Conservation (phyloP, 208 protist species). For the Trypanosoma platydactyli region DNA sequence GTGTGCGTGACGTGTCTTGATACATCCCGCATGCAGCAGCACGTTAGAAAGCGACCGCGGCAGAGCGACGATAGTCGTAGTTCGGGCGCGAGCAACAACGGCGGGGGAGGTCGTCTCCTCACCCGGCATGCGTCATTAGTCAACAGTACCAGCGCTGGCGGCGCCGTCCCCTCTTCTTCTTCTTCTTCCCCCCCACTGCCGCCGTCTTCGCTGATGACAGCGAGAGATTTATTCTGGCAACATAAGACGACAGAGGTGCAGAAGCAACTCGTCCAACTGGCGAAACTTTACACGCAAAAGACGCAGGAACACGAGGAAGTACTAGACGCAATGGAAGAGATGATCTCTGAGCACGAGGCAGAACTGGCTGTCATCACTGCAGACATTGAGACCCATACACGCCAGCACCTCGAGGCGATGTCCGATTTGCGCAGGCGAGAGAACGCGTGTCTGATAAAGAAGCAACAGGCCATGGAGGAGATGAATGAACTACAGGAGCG, state of each 20-base stretch:
- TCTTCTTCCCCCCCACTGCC: not conserved
- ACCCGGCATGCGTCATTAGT: not conserved
- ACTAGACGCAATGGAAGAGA: conserved; percentile 40
- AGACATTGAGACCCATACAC: conserved; percentile 17
- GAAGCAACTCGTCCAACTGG: conserved; percentile 24
- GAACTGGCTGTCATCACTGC: conserved; percentile 29
- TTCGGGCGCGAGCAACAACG: not conserved
- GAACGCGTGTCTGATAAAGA: conserved; percentile 33
- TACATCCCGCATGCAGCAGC: conserved; percentile 3
- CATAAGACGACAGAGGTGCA: conserved; percentile 21
- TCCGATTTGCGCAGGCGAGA: conserved; percentile 34
- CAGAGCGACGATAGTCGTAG: conserved; percentile 13
- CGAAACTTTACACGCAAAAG: conserved; percentile 19
- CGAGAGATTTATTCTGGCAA: conserved; percentile 14
- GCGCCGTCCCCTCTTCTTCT: not conserved
- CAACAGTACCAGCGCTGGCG: not conserved
- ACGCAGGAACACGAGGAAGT: conserved; percentile 26
- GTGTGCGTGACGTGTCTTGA: not conserved
- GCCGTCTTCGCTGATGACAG: not conserved
- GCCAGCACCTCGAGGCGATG: conserved; percentile 14
- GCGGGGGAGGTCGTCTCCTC: not conserved
- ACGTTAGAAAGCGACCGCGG: conserved; percentile 13
- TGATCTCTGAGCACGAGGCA: conserved; percentile 37
- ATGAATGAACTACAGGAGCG: conserved; percentile 27
- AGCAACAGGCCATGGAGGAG: conserved; percentile 39